Evolutionary conservation across 768 basidiomycete species (phyloP), one percentile per base, ranked within the genome.

Genomic region (Lactarius vividus): DNA sequence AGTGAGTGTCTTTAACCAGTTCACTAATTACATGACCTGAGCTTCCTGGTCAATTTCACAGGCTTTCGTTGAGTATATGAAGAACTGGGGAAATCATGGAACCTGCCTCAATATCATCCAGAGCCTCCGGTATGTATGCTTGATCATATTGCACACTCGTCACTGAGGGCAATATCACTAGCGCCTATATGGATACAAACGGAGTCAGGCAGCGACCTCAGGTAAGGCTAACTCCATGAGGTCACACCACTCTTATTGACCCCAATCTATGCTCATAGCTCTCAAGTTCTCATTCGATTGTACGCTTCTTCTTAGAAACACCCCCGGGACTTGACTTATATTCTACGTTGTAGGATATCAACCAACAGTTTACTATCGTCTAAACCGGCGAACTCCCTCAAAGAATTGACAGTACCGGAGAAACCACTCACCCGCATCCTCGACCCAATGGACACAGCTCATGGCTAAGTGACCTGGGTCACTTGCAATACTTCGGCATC

Each of bases 11-110:
- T 60, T 39, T 18, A n/a, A 40, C 20, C 23, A 2, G 18, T 29
- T 28, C 16, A 4, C 40, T n/a, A 35, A 2, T 18, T 7, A n/a
- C 15, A 31, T 23, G n/a, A 52, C 28, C 55, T 39, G 35, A 63
- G 11, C 26, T 7, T 29, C 16, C 26, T n/a, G 13, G 11, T 42
- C 20, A 18, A 52, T 31, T 26, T 52, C 28, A 23, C 18, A 65
- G 64, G 58, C 58, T 0, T 65, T 65, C 44, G 60, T 65, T 15
- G 23, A 60, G 8, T 33, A 23, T 33, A 55, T 65, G 58, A 53
- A 0, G 0, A 13, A 0, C 7, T 39, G 4, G 1, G 28, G 28
- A 31, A 40, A 13, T 10, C 0, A 16, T 16, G 5, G 57, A 6
- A 58, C 46, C 4, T 64, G 33, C 28, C 16, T 4, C 6, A 13